These are phyloP conservation scores for Ophiostoma australiae DNA, from an alignment of 2,329 filamentous ascomycete genomes.

Conservation along the genomic window DNA sequence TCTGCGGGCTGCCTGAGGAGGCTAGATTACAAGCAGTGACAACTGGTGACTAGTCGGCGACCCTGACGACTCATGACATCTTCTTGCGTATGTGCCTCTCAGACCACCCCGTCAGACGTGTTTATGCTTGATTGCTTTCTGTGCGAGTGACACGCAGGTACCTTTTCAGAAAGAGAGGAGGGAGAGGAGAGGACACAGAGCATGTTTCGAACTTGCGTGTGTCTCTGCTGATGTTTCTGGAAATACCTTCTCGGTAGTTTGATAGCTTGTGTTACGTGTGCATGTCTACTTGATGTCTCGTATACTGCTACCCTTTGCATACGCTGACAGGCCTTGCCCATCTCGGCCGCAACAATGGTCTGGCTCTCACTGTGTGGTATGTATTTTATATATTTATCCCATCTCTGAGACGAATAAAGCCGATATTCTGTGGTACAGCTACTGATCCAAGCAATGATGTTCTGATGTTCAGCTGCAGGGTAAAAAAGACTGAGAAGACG, in stretches of 20 bases:
- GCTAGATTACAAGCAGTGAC: neutral
- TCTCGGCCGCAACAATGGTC: slow-evolving; percentile 1
- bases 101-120: neutral
- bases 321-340: neutral
- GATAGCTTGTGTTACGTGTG: neutral
- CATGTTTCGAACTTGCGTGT: neutral
- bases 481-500: neutral
- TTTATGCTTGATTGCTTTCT: neutral
- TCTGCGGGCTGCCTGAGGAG: neutral
- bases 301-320: neutral
- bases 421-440: neutral
- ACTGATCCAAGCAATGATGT: too few species aligned
- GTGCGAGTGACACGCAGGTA: neutral
- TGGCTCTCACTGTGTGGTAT: neutral
- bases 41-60: neutral
- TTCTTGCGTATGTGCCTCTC: neutral
- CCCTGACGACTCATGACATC: neutral
- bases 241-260: slow-evolving; percentile 8
- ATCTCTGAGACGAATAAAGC: neutral
- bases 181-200: neutral
- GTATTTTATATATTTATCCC: neutral
- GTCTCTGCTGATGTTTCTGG: neutral
- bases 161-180: neutral
- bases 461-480: too few species aligned
- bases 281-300: neutral